Percentiles rank a stretch among this genome's conserved stretches.
Evolutionary conservation across 2,329 filamentous ascomycete species (phyloP).

Genomic region (Ophiostoma ips): DNA sequence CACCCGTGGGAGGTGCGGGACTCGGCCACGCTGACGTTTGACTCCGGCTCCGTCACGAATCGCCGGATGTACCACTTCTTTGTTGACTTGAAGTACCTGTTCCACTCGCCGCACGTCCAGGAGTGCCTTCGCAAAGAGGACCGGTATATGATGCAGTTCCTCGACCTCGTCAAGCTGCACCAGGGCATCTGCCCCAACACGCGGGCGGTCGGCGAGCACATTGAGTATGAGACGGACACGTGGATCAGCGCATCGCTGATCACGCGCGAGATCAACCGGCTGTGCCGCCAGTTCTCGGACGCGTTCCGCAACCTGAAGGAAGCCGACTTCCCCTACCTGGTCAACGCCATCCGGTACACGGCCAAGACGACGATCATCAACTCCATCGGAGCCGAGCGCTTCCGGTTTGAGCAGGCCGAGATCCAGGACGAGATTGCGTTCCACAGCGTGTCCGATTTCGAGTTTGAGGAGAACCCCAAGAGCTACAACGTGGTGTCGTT

Average conservation of each 20-base stretch:
- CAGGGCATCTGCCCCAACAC: slow-evolving; percentile 95
- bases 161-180: slow-evolving; percentile 89
- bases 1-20: slow-evolving; percentile 83
- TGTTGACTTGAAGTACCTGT: slow-evolving; percentile 80
- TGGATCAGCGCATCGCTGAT: slow-evolving; percentile 96
- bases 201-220: slow-evolving; percentile 82
- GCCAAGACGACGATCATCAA: slow-evolving; percentile 78
- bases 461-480: slow-evolving; percentile 50
- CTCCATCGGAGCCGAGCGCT: slow-evolving; percentile 76
- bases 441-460: slow-evolving; percentile 62
- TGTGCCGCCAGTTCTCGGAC: slow-evolving; percentile 79
- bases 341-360: slow-evolving; percentile 56
- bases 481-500: slow-evolving; percentile 68
- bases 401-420: slow-evolving; percentile 73
- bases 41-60: slow-evolving; percentile 89
- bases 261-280: slow-evolving; percentile 84
- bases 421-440: slow-evolving; percentile 78
- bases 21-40: slow-evolving; percentile 77
- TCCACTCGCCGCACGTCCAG: slow-evolving; percentile 79
- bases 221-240: slow-evolving; percentile 94
- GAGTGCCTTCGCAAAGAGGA: slow-evolving; percentile 69
- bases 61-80: slow-evolving; percentile 97
- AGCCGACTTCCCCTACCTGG: slow-evolving; percentile 53
- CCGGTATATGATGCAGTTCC: slow-evolving; percentile 82
- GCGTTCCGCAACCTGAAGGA: slow-evolving; percentile 60